A percentile compares a stretch with the other conserved stretches of the same genome.
These are phyloP conservation scores for Pleurotus eryngii DNA, from an alignment of 768 basidiomycete genomes.

Conservation along the genomic window DNA sequence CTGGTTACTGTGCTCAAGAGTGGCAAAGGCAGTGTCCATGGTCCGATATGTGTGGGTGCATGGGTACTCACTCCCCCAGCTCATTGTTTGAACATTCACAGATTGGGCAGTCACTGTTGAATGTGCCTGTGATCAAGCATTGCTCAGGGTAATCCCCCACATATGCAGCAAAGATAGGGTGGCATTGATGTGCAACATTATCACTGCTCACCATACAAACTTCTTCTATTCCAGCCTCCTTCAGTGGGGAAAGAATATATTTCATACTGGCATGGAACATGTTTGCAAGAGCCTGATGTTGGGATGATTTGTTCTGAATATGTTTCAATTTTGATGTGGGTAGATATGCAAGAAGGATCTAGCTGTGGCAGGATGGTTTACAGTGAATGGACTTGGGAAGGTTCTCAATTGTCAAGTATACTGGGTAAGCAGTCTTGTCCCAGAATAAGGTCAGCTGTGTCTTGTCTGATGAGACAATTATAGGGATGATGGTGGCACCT, in stretches of 20 bases:
- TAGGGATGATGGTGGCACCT: constrained; percentile 27
- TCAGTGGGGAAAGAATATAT: constrained; percentile 25
- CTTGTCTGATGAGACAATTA: constrained; percentile 41
- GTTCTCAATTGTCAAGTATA: constrained; percentile 42
- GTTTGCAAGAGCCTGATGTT: constrained; percentile 23
- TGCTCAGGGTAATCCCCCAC: constrained; percentile 40
- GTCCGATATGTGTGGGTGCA: no score
- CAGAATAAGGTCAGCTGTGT: constrained; percentile 34
- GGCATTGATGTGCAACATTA: constrained; percentile 22
- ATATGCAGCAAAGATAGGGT: constrained; percentile 35
- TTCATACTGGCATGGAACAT: constrained; percentile 35
- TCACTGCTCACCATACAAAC: constrained; percentile 28
- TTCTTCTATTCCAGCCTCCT: constrained; percentile 24
- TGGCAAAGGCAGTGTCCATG: no score
- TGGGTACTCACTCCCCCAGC: no score
- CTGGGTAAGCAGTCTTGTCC: constrained; percentile 36
- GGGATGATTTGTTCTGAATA: constrained; percentile 21
- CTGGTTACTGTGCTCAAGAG: no score
- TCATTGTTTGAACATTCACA: no score
- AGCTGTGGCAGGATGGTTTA: constrained; percentile 27
- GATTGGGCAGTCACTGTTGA: no score
- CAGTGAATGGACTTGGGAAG: constrained; percentile 27
- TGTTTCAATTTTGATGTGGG: constrained; percentile 31
- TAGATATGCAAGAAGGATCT: constrained; percentile 39
- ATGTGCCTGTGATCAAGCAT: constrained; percentile 17